Conservation (phyloP, 768 basidiomycete genomes). For the Tricholoma terreum region DNA sequence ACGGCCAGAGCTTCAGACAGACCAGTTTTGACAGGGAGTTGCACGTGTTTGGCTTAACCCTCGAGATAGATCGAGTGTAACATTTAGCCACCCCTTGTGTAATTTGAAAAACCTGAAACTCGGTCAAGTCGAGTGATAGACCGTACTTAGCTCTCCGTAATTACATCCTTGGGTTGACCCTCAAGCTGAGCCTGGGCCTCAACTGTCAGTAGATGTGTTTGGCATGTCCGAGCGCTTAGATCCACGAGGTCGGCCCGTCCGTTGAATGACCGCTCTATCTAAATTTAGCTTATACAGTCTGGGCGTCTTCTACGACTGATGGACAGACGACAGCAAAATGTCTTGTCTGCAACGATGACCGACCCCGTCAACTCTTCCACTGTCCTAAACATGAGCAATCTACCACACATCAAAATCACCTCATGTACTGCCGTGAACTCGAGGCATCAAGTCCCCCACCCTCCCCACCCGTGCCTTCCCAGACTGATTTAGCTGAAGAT, state of each 20-base stretch:
- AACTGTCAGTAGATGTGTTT: neutral
- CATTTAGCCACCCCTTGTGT: too few relatives aligned
- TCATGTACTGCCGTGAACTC: neutral
- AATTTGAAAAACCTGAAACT: too few relatives aligned
- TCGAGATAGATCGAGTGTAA: too few relatives aligned
- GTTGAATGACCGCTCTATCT: neutral
- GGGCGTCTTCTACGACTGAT: neutral
- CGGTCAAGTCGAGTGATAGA: too few relatives aligned
- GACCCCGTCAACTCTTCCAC: neutral
- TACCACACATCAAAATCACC: neutral
- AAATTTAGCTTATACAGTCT: neutral
- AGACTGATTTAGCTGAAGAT: neutral
- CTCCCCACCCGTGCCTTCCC: neutral
- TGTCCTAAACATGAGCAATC: neutral
- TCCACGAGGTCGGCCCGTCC: neutral
- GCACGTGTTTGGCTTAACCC: too few relatives aligned
- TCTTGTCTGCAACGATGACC: neutral
- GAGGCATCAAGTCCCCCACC: neutral
- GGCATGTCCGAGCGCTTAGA: neutral
- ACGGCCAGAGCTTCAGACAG: too few relatives aligned
- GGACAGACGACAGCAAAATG: neutral
- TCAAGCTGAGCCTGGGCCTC: too few relatives aligned
- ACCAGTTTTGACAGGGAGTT: too few relatives aligned
- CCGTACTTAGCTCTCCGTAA: too few relatives aligned
- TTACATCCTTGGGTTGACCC: too few relatives aligned